phyloP scores from a whole-genome alignment of 2,329 filamentous ascomycete genomes.

The Colletotrichum karsti region DNA sequence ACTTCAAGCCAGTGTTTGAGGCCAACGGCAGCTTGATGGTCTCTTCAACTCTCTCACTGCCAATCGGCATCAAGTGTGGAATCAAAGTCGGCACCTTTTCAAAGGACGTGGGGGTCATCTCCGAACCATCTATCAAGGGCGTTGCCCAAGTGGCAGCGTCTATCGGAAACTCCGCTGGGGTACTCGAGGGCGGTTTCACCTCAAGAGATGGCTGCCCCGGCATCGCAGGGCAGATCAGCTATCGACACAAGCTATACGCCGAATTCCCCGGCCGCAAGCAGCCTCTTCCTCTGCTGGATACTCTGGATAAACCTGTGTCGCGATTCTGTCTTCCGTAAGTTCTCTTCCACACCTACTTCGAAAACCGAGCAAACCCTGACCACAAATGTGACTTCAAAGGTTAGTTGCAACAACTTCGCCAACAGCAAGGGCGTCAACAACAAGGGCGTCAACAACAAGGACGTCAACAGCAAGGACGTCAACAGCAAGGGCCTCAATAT shows the following conservation, averaged over 20 bases:
- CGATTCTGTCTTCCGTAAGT: conserved; percentile 35
- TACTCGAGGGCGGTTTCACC: conserved; percentile 31
- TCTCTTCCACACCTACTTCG: not conserved
- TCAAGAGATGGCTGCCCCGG: conserved; percentile 35
- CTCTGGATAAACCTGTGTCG: conserved; percentile 30
- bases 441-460: too few relatives aligned
- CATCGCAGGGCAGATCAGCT: conserved; percentile 36
- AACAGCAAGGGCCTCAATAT: not conserved
- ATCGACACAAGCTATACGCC: conserved; percentile 36
- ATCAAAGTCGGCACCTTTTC: conserved; percentile 33
- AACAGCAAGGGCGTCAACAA: conserved; percentile 8
- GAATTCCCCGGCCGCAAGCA: conserved; percentile 28
- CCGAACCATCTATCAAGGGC: conserved; percentile 38
- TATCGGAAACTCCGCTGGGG: conserved; percentile 2
- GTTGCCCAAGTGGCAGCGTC: conserved; percentile 31
- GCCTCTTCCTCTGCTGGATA: conserved; percentile 33
- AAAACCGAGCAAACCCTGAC: not conserved
- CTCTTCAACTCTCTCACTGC: conserved; percentile 36
- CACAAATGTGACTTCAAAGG: not conserved
- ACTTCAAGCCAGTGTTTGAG: conserved; percentile 39
- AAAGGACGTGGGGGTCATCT: conserved; percentile 33
- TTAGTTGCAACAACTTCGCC: not conserved
- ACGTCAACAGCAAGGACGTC: too few relatives aligned
- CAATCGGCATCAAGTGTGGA: conserved; percentile 36
- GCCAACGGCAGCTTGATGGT: conserved; percentile 36